Conservation (phyloP, 495 filamentous ascomycete genomes). For the Trichoderma gamsii region DNA sequence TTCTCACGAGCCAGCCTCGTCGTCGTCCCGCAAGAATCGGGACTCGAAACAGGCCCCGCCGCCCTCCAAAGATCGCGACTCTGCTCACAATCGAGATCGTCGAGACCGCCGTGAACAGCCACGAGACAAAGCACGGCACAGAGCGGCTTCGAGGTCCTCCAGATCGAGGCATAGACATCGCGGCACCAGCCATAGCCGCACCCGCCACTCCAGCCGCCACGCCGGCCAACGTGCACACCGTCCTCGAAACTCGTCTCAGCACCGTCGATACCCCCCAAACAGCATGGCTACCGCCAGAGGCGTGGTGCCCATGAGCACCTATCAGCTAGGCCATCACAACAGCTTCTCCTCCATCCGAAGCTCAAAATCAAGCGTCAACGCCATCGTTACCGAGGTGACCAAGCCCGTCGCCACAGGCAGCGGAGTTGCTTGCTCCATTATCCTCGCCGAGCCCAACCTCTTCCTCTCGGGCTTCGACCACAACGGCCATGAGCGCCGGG, state of each 20-base stretch:
- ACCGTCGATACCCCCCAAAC: constrained; percentile 25
- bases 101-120: neutral
- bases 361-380: constrained; percentile 38
- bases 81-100: neutral
- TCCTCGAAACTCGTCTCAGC: constrained; percentile 1
- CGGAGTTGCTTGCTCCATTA: constrained; percentile 64
- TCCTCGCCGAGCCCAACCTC: constrained; percentile 81
- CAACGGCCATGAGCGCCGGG: constrained; percentile 58
- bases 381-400: constrained; percentile 42
- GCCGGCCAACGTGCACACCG: neutral
- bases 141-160: constrained; percentile 1
- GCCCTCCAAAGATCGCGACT: neutral
- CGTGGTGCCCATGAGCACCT: constrained; percentile 19
- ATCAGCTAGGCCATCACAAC: constrained; percentile 29
- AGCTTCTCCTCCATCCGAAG: constrained; percentile 39
- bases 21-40: neutral
- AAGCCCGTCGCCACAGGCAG: constrained; percentile 70
- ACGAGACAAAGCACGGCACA: neutral
- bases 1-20: neutral
- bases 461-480: constrained; percentile 92
- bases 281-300: constrained; percentile 21
- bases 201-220: neutral
- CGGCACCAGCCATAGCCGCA: neutral
- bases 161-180: constrained; percentile 10
- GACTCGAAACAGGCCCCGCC: neutral